Evolutionary conservation across 2,329 filamentous ascomycete genomes (phyloP), one percentile per base, ranked within the genome.

Genomic region (Epichloe typhina): DNA sequence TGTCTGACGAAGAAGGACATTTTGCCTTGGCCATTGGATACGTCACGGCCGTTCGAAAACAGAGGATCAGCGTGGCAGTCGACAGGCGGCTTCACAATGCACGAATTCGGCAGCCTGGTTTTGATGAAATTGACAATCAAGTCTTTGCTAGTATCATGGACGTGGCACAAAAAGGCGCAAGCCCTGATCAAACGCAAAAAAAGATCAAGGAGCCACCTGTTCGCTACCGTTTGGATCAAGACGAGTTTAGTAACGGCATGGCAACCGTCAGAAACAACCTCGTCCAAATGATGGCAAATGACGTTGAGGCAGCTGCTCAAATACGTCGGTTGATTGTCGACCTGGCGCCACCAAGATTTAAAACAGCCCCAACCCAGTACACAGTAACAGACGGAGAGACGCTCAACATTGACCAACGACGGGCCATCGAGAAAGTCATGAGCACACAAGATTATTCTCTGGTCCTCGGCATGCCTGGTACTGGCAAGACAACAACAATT

Each of bases 181-280:
- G 68, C 0, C 69, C 73, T 23, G 70, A 77, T 37, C 70, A 79
- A 51, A 72, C 75, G 5, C 66, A 77, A 40, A 72, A 69, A 31
- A 76, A 72, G 56, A 72, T 74, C 56, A 72, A 74, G 52, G 71
- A 74, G 51, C 65, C 75, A 4, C 78, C 78, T 4, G 69, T 85
- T 5, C 74, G 80, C 46, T 98, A 95, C 60, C 84, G 93, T 23
- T 73, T 98, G 4, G 93, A 98, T 68, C 96, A 96, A 64, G 93
- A 98, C 60, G 93, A 98, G 62, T 98, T 98, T 67, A 95, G 88
- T 68, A 97, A 95, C 60, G 93, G 93, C 52, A 95, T 98, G 88
- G 89, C 93, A 3, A 85, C 86, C 33, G 87, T 95, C 44, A 83
- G 93, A 49, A 96, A 95, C 67, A 98, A 97, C 58, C 76, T 98